phyloP scores from a whole-genome alignment of 2,329 filamentous ascomycete species.

The Zopfia rhizophila region DNA sequence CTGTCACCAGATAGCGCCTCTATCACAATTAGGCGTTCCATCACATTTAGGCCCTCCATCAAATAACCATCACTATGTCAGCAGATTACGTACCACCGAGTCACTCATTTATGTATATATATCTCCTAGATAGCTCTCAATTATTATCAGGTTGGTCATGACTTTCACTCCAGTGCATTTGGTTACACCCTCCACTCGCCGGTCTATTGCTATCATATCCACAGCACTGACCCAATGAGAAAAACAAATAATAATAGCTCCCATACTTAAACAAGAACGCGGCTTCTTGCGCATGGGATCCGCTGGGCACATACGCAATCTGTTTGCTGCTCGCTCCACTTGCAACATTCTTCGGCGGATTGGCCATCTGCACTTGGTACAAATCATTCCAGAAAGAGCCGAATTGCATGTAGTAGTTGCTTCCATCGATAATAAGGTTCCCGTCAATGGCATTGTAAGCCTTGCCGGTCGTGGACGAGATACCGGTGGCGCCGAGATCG shows the following conservation, averaged over 20 bases:
- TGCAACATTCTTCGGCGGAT: constrained; percentile 26
- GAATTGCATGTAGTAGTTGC: constrained; percentile 65
- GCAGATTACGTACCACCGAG: no score
- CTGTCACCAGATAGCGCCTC: no score
- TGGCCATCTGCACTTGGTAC: constrained; percentile 64
- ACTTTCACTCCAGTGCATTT: no score
- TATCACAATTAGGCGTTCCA: no score
- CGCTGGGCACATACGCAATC: constrained; percentile 61
- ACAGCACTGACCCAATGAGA: constrained; percentile 69
- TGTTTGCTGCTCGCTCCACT: constrained; percentile 50
- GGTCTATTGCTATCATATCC: constrained; percentile 61
- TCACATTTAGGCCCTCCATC: no score
- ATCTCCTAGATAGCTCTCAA: no score
- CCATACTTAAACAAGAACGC: constrained; percentile 63
- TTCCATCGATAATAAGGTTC: constrained; percentile 47
- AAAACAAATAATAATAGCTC: constrained; percentile 71
- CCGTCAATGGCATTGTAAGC: constrained; percentile 59
- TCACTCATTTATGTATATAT: no score
- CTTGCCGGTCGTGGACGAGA: constrained; percentile 46
- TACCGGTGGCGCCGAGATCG: constrained; percentile 63
- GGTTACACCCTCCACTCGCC: no score
- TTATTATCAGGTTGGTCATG: no score
- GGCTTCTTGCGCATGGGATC: constrained; percentile 64
- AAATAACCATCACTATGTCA: no score
- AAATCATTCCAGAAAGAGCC: constrained; percentile 75